Evolutionary conservation across 2,329 filamentous ascomycete species (phyloP), one percentile per base, ranked within the genome.

Genomic region (Exophiala sp.): DNA sequence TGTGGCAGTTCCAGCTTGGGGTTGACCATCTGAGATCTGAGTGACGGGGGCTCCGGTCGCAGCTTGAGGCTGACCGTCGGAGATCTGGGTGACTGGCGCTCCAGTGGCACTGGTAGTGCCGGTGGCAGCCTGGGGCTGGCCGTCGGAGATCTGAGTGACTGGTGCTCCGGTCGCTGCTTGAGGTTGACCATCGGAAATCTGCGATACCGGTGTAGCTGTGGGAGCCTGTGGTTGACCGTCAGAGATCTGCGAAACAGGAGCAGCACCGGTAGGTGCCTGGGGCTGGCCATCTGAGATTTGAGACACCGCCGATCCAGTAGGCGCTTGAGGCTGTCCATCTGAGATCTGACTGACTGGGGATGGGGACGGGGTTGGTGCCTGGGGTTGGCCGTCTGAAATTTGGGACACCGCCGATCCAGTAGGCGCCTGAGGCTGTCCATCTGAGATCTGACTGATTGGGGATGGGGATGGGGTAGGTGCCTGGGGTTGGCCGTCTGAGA

Each of bases 61-160:
- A n/a, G 3, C 69, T 60, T 76, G 71, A 55, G 75, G 64, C 62
- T 78, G 74, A 32, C 74, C 75, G 51, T 78, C 75, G 2, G 67
- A 66, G 56, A 68, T 68, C 63, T 76, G 70, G 44, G 46, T 32
- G 18, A 58, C 57, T 2, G 53, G 46, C 2, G 55, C 43, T n/a
- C n/a, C n/a, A 40, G 43, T 43, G 10, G 24, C 24, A 10, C 6
- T 27, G 10, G 52, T 24, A 5, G 37, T 27, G 3, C 35, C 48
- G 13, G 47, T 47, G 2, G 46, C 32, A 2, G 3, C 69, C 60
- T 76, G 71, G 55, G 75, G 64, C 27, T 56, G 53, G 19, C 55
- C 55, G 18, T 58, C 53, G 19, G 42, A 52, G 34, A 55, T 57
- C 43, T 57, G 45, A n/a, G 40, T 38, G 3, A 56, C 43, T 2